phyloP scores from a whole-genome alignment of 2,329 filamentous ascomycete species.

The Aspergillus chevalieri region DNA sequence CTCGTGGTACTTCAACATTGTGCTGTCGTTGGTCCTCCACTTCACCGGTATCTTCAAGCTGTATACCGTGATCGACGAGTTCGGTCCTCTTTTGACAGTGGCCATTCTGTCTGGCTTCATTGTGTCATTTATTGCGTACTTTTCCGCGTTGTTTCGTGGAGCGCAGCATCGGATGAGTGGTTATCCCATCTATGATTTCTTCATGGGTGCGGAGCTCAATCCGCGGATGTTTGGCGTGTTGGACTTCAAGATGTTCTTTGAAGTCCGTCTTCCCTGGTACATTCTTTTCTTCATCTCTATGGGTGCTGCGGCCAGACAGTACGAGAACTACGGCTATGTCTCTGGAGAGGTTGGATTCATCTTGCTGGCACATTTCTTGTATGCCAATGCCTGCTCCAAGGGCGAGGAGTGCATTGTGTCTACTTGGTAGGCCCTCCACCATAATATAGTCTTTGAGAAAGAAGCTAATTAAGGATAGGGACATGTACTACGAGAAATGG shows the following conservation, averaged over 20 bases:
- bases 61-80: constrained; percentile 90
- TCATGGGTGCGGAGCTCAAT: constrained; percentile 84
- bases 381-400: constrained; percentile 87
- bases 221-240: constrained; percentile 76
- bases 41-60: constrained; percentile 78
- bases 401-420: constrained; percentile 85
- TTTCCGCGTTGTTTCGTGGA: constrained; percentile 73
- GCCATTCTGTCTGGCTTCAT: constrained; percentile 86
- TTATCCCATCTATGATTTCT: constrained; percentile 75
- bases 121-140: constrained; percentile 76
- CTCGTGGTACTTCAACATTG: constrained; percentile 83
- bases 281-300: constrained; percentile 74
- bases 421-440: constrained; percentile 57
- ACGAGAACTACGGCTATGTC: constrained; percentile 78
- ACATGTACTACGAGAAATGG: constrained; percentile 97
- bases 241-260: constrained; percentile 94
- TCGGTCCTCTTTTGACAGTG: constrained; percentile 86
- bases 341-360: constrained; percentile 79
- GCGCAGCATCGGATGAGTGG: constrained; percentile 90
- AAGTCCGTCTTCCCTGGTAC: constrained; percentile 88
- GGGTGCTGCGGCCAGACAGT: constrained; percentile 73
- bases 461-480: constrained; percentile 44
- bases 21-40: constrained; percentile 65
- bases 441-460: neutral
- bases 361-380: constrained; percentile 83